phyloP scores from a whole-genome alignment of 2,329 filamentous ascomycete genomes.

The Aspergillus pseudotamarii region DNA sequence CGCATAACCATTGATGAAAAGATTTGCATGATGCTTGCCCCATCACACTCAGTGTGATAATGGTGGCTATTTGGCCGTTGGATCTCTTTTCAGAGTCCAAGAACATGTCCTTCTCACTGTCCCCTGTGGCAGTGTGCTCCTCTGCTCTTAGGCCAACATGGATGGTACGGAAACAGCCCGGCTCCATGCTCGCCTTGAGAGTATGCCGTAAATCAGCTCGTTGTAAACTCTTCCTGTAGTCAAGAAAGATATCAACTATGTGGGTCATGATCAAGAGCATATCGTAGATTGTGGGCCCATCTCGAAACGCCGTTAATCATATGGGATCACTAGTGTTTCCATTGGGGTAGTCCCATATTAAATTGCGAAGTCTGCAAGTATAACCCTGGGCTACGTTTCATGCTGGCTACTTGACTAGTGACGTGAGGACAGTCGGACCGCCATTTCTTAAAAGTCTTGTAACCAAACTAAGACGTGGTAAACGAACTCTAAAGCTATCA shows the following conservation, averaged over 20 bases:
- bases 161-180: background rate
- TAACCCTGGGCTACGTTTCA: background rate
- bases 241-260: background rate
- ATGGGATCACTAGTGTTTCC: background rate
- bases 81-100: background rate
- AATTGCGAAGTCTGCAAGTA: background rate
- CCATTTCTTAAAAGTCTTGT: too few species aligned
- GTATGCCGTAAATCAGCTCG: background rate
- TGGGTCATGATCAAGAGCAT: background rate
- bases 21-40: constrained; percentile 26
- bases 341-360: background rate
- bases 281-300: constrained; percentile 1
- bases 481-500: background rate
- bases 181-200: background rate
- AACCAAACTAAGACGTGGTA: background rate
- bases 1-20: constrained; percentile 60
- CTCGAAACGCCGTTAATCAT: background rate
- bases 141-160: background rate
- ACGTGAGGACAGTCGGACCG: too few species aligned
- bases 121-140: constrained; percentile 3
- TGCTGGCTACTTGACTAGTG: background rate
- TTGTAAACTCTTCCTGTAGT: background rate
- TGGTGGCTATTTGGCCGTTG: constrained; percentile 12
- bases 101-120: background rate
- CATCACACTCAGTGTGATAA: constrained; percentile 5